Base-by-base conservation (phyloP, 208 protist genomes). In the Leishmania gerbilli region DNA sequence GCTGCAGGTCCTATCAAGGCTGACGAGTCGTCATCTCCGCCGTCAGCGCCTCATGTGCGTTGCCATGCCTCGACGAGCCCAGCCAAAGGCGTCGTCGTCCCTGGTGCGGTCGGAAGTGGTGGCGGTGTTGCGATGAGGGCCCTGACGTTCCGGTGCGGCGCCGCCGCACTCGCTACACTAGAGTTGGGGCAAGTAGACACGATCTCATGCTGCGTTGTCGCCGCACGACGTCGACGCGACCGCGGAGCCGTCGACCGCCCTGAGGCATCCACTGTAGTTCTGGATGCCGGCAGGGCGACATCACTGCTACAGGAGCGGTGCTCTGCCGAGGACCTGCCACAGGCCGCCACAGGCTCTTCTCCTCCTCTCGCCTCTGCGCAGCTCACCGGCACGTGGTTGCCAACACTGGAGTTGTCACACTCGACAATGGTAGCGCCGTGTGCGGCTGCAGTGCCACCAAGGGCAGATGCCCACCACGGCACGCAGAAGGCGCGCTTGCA, bases 81-180 rank as follows among this genome's bases (percentile, higher is more conserved):
- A 49, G 40, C 67, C 67, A 47, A 37, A 24, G 40, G 40, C 40
- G 69, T 4, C 45, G 69, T 27, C 69, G 62, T 68, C 62, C 31
- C 62, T 68, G 31, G 62, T 68, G 62, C 31, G 13, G 31, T 31
- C 31, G 53, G 49, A 53, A 62, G 64, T 56, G 64, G 27, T 13
- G 77, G 82, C 37, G 82, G 82, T 19, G 77, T 81, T 40, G 82
- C 81, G 65, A 76, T 85, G 65, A 78, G 31, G 49, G 19, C 60
- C 0, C 19, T 81, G 40, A 6, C 51, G 0, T 81, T 85, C n/a
- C 11, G 31, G 51, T 78, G 77, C 47, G 19, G 31, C 37, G 72
- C 49, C 34, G 45, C 62, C 6, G 53, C 77, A 27, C 62, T 82
- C 72, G 27, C 77, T 1, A n/a, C 62, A n/a, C 37, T 34, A 40